Conservation (phyloP, 768 basidiomycete genomes). For the Chlorophyllum brunneum region DNA sequence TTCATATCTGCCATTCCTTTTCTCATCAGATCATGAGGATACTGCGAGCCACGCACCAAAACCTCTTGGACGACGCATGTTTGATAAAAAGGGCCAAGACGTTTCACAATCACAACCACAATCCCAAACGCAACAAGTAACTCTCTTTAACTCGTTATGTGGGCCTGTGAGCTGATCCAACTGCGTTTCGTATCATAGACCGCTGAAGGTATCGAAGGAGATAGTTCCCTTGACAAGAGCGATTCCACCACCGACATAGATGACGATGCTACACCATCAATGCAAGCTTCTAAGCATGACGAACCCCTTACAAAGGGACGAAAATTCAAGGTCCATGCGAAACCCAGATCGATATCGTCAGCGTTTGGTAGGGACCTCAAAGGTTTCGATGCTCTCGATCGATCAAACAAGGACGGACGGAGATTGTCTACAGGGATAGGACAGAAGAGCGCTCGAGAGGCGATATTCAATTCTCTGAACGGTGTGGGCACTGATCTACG, state of each 20-base stretch:
- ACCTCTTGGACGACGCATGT: conserved; percentile 44
- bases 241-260: background rate
- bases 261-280: background rate
- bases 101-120: conserved; percentile 14
- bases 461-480: conserved; percentile 39
- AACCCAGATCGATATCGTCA: conserved; percentile 25
- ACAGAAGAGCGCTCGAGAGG: conserved; percentile 38
- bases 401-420: conserved; percentile 2
- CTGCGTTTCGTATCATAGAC: no score
- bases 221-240: background rate
- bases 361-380: conserved; percentile 19
- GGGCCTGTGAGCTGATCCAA: background rate
- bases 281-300: background rate
- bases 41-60: background rate
- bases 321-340: conserved; percentile 21
- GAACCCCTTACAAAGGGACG: conserved; percentile 10
- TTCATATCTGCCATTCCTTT: conserved; percentile 18
- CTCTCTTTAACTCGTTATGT: background rate
- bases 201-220: background rate
- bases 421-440: conserved; percentile 20
- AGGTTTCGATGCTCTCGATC: conserved; percentile 16
- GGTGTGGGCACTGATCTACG: conserved; percentile 50
- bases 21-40: conserved; percentile 10
- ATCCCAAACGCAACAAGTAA: conserved; percentile 15
- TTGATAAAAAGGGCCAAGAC: conserved; percentile 44